These are phyloP conservation scores for Wickerhamomyces xylosicus DNA, from an alignment of 805 yeast species.

Conservation along the genomic window DNA sequence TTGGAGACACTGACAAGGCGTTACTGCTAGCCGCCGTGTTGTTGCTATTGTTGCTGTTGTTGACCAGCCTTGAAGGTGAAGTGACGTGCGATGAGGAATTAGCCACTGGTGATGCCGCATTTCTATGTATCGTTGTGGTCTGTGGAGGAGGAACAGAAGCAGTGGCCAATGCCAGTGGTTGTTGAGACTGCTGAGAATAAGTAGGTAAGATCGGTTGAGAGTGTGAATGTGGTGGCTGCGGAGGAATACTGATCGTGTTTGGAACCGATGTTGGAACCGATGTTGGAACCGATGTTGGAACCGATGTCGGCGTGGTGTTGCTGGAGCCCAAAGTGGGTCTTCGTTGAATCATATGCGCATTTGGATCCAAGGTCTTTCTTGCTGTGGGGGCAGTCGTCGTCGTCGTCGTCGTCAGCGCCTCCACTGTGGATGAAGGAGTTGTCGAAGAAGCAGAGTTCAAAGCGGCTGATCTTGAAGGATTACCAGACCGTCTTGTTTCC, in stretches of 20 bases:
- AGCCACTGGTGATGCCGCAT: constrained; percentile 39
- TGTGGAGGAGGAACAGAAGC: constrained; percentile 5
- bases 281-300: constrained; percentile 4
- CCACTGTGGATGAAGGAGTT: neutral
- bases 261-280: neutral
- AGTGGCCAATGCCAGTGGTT: no score
- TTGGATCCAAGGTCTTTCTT: constrained; percentile 14
- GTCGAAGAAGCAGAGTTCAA: constrained; percentile 15
- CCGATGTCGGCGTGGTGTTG: constrained; percentile 3
- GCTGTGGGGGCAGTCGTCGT: constrained; percentile 12
- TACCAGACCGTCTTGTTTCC: no score
- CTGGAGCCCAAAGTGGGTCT: constrained; percentile 13
- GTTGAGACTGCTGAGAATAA: no score
- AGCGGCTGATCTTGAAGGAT: constrained; percentile 23
- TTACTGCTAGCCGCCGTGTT: neutral
- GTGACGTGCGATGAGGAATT: neutral
- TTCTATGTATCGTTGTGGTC: constrained; percentile 15
- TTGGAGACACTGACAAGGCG: constrained; percentile 19
- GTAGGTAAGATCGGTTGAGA: no score
- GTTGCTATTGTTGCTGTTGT: no score
- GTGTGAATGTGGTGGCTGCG: constrained; percentile 5
- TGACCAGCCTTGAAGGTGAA: constrained; percentile 21
- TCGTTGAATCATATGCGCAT: constrained; percentile 6
- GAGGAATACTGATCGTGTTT: neutral
- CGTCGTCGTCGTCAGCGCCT: no score